Conservation (phyloP, 1,284 basidiomycete genomes). For the Pseudomicrostroma phylloplanum region DNA sequence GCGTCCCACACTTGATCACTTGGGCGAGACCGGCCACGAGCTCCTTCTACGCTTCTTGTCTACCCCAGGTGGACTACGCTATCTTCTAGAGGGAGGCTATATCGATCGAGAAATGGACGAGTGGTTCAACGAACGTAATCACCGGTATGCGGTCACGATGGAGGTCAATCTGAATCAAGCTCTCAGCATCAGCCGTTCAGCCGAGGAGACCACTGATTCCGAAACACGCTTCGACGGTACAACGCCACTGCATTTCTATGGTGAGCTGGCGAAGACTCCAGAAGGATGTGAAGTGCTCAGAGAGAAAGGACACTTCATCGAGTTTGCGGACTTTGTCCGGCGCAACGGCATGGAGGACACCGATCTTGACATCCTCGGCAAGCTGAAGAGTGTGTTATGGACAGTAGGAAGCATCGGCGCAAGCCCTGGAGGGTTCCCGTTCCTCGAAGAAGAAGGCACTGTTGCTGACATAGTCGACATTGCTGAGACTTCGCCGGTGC, state of each 20-base stretch:
- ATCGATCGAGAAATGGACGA: constrained; percentile 90
- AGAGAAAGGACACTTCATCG: constrained; percentile 82
- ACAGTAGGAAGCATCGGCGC: constrained; percentile 95
- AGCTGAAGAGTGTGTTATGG: constrained; percentile 93
- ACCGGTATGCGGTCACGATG: constrained; percentile 76
- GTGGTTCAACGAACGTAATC: constrained; percentile 80
- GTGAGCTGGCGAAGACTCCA: constrained; percentile 91
- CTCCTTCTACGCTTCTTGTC: constrained; percentile 84
- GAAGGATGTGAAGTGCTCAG: constrained; percentile 83
- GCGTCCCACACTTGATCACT: constrained; percentile 87
- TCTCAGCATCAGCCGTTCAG: constrained; percentile 57
- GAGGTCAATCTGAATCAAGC: constrained; percentile 76
- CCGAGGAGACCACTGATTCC: neutral
- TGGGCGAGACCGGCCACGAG: constrained; percentile 84
- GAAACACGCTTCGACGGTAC: constrained; percentile 60
- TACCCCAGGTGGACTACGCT: constrained; percentile 82
- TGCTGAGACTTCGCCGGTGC: constrained; percentile 76
- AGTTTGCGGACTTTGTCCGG: constrained; percentile 84
- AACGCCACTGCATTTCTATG: constrained; percentile 92
- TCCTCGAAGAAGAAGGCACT: constrained; percentile 89
- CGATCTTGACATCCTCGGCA: constrained; percentile 74
- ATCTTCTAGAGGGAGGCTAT: constrained; percentile 82
- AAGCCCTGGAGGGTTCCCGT: constrained; percentile 79
- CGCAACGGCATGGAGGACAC: constrained; percentile 76
- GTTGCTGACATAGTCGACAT: constrained; percentile 84